phyloP scores from a whole-genome alignment of 495 filamentous ascomycete species.

The Tuber melanosporum region DNA sequence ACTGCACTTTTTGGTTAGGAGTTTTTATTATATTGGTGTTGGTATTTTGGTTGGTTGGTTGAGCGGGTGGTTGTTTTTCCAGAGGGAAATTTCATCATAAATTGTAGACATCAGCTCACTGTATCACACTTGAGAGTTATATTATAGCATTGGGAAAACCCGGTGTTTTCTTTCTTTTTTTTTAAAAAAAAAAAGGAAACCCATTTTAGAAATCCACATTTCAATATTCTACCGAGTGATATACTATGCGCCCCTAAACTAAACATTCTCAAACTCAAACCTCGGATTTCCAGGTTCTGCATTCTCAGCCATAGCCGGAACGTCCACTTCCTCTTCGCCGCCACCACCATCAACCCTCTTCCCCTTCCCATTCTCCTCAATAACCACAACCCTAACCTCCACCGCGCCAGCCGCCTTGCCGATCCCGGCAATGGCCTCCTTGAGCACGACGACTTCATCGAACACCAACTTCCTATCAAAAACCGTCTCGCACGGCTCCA shows the following conservation, averaged over 20 bases:
- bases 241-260: conserved; percentile 9
- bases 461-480: conserved; percentile 78
- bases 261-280: conserved; percentile 71
- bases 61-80: not conserved
- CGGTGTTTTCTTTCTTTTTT: not conserved
- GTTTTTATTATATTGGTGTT: not conserved
- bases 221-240: conserved; percentile 1
- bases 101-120: not conserved
- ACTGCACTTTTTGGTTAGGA: not conserved
- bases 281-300: conserved; percentile 74
- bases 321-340: conserved; percentile 51
- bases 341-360: conserved; percentile 48
- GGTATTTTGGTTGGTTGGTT: no score
- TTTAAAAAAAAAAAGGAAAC: not conserved
- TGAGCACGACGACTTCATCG: conserved; percentile 67
- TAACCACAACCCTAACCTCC: conserved; percentile 57
- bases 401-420: conserved; percentile 61
- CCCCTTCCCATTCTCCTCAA: conserved; percentile 64
- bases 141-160: not conserved
- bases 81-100: not conserved
- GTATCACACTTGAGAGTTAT: not conserved
- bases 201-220: not conserved
- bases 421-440: conserved; percentile 54
- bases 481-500: conserved; percentile 55
- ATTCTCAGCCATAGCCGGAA: conserved; percentile 54